Evolutionary conservation across 441 rosid genomes (phyloP).

Genomic region (Aquilaria agallochum): DNA sequence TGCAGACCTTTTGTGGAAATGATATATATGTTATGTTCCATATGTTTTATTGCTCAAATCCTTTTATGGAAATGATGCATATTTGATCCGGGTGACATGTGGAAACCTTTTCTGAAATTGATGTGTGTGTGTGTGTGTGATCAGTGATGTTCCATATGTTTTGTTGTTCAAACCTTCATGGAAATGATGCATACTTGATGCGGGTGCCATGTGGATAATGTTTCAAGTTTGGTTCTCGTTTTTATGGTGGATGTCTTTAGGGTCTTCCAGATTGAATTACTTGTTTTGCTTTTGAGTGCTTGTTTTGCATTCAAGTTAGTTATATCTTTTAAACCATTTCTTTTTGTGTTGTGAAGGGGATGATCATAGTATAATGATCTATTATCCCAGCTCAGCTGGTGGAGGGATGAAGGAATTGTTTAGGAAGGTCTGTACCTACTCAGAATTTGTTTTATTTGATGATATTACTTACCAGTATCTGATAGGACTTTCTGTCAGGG

Average conservation of each 20-base stretch:
- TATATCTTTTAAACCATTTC: constrained; percentile 1
- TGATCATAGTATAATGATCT: constrained; percentile 98
- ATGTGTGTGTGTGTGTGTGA: too few relatives aligned
- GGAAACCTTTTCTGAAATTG: too few relatives aligned
- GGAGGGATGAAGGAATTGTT: constrained; percentile 99
- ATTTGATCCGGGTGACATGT: too few relatives aligned
- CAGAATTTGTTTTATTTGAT: constrained; percentile 1
- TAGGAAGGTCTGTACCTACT: constrained; percentile 67
- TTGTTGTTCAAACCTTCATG: too few relatives aligned
- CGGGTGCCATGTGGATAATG: too few relatives aligned
- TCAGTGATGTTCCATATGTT: not conserved
- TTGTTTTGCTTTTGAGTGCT: constrained; percentile 6
- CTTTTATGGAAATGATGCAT: too few relatives aligned
- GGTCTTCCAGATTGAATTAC: constrained; percentile 8
- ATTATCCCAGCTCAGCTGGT: constrained; percentile 99
- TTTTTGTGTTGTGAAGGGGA: constrained; percentile 58
- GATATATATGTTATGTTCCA: not conserved
- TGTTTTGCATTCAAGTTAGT: constrained; percentile 13
- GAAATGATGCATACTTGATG: too few relatives aligned
- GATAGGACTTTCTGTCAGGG: not conserved
- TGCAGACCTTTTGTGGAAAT: too few relatives aligned
- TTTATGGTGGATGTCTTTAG: not conserved
- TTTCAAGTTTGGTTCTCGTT: too few relatives aligned
- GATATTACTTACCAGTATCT: not conserved
- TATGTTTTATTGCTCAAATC: too few relatives aligned